Percentiles rank a stretch among this genome's conserved stretches.
These are phyloP conservation scores for Coprinopsis sp. DNA, from an alignment of 768 basidiomycete genomes.

Conservation along the genomic window DNA sequence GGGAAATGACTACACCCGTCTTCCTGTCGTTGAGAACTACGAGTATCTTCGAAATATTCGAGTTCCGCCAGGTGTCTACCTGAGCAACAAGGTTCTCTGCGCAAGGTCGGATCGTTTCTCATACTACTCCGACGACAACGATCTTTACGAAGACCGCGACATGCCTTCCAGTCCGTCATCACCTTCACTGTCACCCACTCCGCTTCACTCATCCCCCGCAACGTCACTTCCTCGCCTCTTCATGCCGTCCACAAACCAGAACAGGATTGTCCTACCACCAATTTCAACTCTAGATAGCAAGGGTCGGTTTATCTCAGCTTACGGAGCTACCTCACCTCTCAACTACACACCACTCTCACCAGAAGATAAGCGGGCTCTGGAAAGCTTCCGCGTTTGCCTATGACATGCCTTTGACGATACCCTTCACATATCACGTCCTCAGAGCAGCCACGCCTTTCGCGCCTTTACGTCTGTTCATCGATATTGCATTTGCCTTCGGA, in stretches of 20 bases:
- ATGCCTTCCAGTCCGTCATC: slow-evolving; percentile 15
- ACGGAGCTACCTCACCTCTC: slow-evolving; percentile 20
- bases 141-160: slow-evolving; percentile 29
- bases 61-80: slow-evolving; percentile 68
- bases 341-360: slow-evolving; percentile 42
- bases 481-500: no score
- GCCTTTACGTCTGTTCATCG: no score
- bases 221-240: slow-evolving; percentile 11
- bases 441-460: no score
- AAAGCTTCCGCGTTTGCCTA: slow-evolving; percentile 46
- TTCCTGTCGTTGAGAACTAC: slow-evolving; percentile 73
- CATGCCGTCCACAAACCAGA: slow-evolving; percentile 8
- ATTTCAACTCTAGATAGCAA: slow-evolving; percentile 20
- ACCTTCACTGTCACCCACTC: slow-evolving; percentile 9
- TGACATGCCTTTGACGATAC: slow-evolving; percentile 3
- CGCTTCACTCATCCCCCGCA: slow-evolving; percentile 7
- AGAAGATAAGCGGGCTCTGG: slow-evolving; percentile 56
- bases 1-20: slow-evolving; percentile 63
- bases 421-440: no score
- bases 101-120: slow-evolving; percentile 39
- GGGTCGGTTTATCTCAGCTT: slow-evolving; percentile 17
- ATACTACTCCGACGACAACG: slow-evolving; percentile 43
- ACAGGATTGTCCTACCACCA: slow-evolving; percentile 22
- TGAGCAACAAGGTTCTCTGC: slow-evolving; percentile 57
- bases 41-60: slow-evolving; percentile 65